Evolutionary conservation across 2,329 filamentous ascomycete species (phyloP), one percentile per base, ranked within the genome.

Genomic region (Lithohypha guttulata): DNA sequence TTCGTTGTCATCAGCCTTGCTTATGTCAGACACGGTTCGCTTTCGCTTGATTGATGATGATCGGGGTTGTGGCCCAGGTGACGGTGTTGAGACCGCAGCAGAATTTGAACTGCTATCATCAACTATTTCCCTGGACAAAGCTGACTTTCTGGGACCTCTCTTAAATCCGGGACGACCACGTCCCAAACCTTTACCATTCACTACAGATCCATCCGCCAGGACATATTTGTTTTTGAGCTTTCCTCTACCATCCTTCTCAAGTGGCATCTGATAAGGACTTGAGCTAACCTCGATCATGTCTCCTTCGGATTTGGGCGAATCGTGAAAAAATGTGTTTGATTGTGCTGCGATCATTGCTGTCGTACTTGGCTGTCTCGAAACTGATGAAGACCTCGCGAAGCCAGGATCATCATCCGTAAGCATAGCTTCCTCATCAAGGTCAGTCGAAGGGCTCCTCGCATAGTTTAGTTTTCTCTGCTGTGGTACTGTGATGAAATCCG

Each of bases 131-230:
- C 15, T 23, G 10, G 37, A 40, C 8, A 40, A 22, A 14, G 39
- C 25, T 14, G 27, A 38, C 19, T 33, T 47, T 30, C 48, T 27
- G 7, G 51, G 50, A 9, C 50, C 51, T 7, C 51, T 47, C 41
- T 53, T 53, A 39, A 53, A 36, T n/a, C 50, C 51, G 7, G 51
- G 51, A 26, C 50, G 34, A 13, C 50, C 51, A 21, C 50, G 42
- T 17, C 50, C 50, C 3, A 53, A 34, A 7, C 51, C 51, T 39
- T 53, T 53, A 11, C 50, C 51, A 31, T 49, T 47, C 9, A 52
- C 46, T 9, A 51, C 35, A 8, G 44, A 42, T 4, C 50, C 48
- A 39, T 50, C 39, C 7, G 44, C 18, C 22, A 51, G 45, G 9
- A 42, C 23, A 36, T 52, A 51, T 25, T 45, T 33, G 37, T 52